Conservation (phyloP, 257 asterid genomes). For the Przewalskia tangutica region DNA sequence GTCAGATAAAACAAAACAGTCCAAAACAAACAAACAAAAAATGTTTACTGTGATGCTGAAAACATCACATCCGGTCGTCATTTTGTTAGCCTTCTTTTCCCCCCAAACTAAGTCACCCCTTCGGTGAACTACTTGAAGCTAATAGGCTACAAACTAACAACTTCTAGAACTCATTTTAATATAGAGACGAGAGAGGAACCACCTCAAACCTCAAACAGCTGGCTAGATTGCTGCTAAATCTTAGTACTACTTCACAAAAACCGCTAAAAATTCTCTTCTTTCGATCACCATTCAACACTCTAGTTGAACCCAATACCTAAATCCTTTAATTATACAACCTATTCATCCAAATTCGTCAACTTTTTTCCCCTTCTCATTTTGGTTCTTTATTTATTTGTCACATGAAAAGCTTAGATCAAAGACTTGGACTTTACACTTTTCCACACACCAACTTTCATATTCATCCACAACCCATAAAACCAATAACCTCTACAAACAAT, state of each 20-base stretch:
- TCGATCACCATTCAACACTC: neutral
- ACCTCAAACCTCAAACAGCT: neutral
- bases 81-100: neutral
- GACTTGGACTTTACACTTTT: neutral
- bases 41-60: neutral
- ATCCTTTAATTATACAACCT: neutral
- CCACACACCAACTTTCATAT: neutral
- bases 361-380: neutral
- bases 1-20: no score
- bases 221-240: neutral
- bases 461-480: neutral
- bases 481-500: neutral
- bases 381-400: no score
- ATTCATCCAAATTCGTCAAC: neutral
- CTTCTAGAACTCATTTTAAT: neutral
- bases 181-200: neutral
- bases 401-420: neutral
- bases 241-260: no score
- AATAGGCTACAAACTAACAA: neutral
- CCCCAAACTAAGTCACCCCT: neutral
- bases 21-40: neutral
- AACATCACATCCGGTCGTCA: neutral
- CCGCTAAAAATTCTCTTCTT: neutral
- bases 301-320: neutral
- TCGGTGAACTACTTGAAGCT: neutral